Conservation (phyloP, 2,329 filamentous ascomycete genomes). For the Lachnellula hyalina region DNA sequence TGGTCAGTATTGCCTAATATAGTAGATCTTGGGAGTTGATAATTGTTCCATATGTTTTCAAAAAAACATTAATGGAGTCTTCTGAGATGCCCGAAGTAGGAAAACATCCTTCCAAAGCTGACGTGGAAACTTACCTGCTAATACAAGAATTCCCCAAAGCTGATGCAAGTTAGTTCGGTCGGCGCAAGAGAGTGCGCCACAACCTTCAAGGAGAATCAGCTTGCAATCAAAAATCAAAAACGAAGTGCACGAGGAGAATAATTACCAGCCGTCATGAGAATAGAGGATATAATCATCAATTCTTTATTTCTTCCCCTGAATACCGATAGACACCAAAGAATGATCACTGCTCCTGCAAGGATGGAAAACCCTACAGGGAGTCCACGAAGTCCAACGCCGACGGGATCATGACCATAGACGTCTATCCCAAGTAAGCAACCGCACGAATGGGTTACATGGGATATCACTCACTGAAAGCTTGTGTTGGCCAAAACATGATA, state of each 20-base stretch:
- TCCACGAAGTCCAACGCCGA: conserved; percentile 58
- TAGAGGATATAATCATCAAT: conserved; percentile 53
- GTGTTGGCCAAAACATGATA: conserved; percentile 16
- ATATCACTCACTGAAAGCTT: conserved; percentile 43
- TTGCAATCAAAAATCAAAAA: neutral
- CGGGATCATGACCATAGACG: conserved; percentile 57
- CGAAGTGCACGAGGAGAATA: neutral
- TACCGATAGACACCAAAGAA: conserved; percentile 53
- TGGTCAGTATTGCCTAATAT: no score
- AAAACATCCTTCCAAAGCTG: no score
- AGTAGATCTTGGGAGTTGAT: no score
- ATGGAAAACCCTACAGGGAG: conserved; percentile 60
- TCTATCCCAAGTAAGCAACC: conserved; percentile 24
- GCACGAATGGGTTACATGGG: neutral
- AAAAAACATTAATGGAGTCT: no score
- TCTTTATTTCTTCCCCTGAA: conserved; percentile 53
- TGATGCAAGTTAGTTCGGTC: conserved; percentile 44
- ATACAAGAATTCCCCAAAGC: conserved; percentile 51
- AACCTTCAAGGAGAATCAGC: conserved; percentile 30
- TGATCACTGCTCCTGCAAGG: conserved; percentile 53
- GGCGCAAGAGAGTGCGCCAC: conserved; percentile 48
- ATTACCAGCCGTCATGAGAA: conserved; percentile 54
- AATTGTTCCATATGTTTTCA: no score
- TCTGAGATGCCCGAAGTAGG: no score
- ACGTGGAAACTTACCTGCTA: conserved; percentile 38